Evolutionary conservation across 495 filamentous ascomycete species (phyloP), one percentile per base, ranked within the genome.

Genomic region (Podospora didyma): DNA sequence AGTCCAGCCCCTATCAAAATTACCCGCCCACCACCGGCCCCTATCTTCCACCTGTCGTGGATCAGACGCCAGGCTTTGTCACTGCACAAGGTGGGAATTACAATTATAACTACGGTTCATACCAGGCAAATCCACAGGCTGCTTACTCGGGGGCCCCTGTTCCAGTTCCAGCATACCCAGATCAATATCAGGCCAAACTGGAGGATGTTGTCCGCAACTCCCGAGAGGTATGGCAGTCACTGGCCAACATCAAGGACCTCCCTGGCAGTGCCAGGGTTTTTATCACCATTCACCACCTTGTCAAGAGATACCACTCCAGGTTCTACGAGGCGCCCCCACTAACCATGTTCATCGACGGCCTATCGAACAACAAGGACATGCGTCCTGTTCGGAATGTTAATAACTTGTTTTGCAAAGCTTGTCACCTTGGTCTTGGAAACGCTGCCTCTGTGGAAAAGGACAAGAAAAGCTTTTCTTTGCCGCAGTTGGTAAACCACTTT

Each of bases 401-500:
- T 58, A 83, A 81, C 2, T 75, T 91, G 17, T 73, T 77, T 48
- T 91, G 85, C 64, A 86, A 82, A 73, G 75, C 77, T 22, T 89
- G 85, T 62, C 69, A 73, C 46, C 55, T 73, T 46, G 57, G 69
- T 46, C 61, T 77, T 37, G 67, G 67, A 46, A 60, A 68, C 51
- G 62, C 70, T 39, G 57, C 57, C 14, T 58, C 63, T 23, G 65
- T 68, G 26, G 64, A 74, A 46, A 56, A 66, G 22, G 77, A 75
- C 31, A 68, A 72, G 49, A 84, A 77, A 59, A 71, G 77, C 10
- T 88, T 82, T 59, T 83, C 81, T 10, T 69, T 89, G 20, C 76
- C 79, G 23, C 78, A 86, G 54, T 69, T 92, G 20, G 72, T 86
- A 49, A 83, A 78, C 46, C 88, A 92, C 71, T 91, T 90, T 61